Conservation (phyloP, 23 red algal species). For the Porphyridium purpureum region DNA sequence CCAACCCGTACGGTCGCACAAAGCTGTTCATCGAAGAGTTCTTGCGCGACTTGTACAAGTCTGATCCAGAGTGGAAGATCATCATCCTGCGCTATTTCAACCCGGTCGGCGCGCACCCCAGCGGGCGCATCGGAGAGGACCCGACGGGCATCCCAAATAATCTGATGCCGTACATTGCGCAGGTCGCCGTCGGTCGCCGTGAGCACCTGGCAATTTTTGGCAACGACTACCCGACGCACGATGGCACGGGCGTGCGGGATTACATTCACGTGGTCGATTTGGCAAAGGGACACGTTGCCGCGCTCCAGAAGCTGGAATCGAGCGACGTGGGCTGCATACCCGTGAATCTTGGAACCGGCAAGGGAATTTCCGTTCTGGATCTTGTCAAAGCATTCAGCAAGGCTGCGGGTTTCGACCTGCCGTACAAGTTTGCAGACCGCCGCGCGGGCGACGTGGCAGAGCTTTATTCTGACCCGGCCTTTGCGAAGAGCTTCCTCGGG, state of each 20-base stretch:
- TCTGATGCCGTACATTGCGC: conserved; percentile 98
- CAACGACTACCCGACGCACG: conserved; percentile 83
- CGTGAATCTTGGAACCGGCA: conserved; percentile 91
- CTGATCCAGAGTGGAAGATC: conserved; percentile 60
- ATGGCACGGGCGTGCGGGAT: conserved; percentile 94
- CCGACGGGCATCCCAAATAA: conserved; percentile 94
- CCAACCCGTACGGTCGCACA: conserved; percentile 96
- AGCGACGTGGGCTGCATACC: conserved; percentile 50
- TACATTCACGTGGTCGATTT: conserved; percentile 99
- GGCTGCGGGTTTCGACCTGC: conserved; percentile 56
- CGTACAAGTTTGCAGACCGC: conserved; percentile 49
- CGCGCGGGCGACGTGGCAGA: conserved; percentile 59
- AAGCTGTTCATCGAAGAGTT: conserved; percentile 99
- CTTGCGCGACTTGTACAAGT: conserved; percentile 59
- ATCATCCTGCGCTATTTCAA: conserved; percentile 99
- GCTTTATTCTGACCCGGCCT: conserved; percentile 74
- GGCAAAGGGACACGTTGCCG: conserved; percentile 92
- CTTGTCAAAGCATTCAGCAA: conserved; percentile 85
- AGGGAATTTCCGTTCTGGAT: conserved; percentile 67
- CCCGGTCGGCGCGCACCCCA: conserved; percentile 83
- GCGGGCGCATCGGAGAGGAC: conserved; percentile 88
- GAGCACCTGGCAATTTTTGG: conserved; percentile 80
- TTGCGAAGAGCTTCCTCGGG: conserved; percentile 64
- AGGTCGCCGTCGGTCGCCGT: conserved; percentile 92
- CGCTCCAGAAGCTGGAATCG: conserved; percentile 49